Evolutionary conservation across 805 yeast genomes (phyloP).

Genomic region (Zygosaccharomyces lentus): DNA sequence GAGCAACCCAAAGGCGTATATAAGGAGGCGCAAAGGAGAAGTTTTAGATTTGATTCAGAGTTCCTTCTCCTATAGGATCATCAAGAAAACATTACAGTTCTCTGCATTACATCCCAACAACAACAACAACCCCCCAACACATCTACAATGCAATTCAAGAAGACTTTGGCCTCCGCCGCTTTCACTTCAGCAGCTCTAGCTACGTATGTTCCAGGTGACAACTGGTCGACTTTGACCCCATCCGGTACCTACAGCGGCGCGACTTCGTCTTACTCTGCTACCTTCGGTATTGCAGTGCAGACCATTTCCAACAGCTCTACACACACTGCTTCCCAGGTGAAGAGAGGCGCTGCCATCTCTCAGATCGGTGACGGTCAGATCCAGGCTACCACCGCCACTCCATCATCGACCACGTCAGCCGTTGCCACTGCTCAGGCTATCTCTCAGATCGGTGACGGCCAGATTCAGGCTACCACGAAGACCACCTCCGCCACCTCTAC

Average conservation of each 20-base stretch:
- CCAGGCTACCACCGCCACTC: conserved; percentile 39
- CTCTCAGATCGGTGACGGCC: conserved; percentile 33
- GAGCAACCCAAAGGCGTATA: not conserved
- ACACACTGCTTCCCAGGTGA: conserved; percentile 15
- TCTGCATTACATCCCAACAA: not conserved
- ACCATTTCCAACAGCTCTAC: conserved; percentile 35
- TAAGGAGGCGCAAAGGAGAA: not conserved
- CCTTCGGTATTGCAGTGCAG: conserved; percentile 43
- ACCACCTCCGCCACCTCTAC: conserved; percentile 24
- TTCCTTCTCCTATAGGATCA: not conserved
- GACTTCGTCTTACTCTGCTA: conserved; percentile 35
- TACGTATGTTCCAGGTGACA: conserved; percentile 31
- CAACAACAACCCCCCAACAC: conserved; percentile 1
- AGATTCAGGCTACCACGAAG: conserved; percentile 37
- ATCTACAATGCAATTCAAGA: conserved; percentile 26
- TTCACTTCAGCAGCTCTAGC: conserved; percentile 29
- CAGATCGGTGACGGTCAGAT: conserved; percentile 53
- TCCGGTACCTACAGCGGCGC: conserved; percentile 38
- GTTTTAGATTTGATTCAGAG: not conserved
- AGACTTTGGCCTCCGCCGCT: conserved; percentile 32
- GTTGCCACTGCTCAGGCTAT: conserved; percentile 36
- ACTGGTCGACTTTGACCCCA: conserved; percentile 45
- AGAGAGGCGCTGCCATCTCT: conserved; percentile 45
- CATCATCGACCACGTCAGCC: conserved; percentile 28
- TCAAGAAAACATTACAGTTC: conserved; percentile 4